A percentile compares a stretch with the other conserved stretches of the same genome.
phyloP scores from a whole-genome alignment of 2,329 filamentous ascomycete genomes.

The Colletotrichum abscissum region DNA sequence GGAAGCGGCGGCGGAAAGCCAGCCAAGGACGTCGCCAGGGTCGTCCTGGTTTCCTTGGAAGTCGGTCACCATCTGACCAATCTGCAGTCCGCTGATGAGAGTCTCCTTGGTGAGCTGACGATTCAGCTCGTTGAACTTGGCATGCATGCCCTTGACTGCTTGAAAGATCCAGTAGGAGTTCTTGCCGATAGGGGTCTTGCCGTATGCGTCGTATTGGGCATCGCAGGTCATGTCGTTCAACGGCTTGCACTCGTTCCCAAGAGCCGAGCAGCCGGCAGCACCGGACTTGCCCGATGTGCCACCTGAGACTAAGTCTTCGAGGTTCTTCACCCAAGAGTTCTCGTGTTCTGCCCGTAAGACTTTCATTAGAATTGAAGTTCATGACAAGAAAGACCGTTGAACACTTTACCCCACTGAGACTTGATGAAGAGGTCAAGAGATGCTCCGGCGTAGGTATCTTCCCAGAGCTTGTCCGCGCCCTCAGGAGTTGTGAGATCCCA shows the following conservation, averaged over 20 bases:
- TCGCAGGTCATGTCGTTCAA: constrained; percentile 13
- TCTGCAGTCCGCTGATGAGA: constrained; percentile 21
- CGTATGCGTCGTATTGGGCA: constrained; percentile 10
- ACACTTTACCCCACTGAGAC: constrained; percentile 5
- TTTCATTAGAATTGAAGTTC: neutral
- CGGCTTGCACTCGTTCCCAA: constrained; percentile 25
- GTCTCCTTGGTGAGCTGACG: constrained; percentile 15
- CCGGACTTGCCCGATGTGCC: constrained; percentile 25
- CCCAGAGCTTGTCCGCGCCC: constrained; percentile 21
- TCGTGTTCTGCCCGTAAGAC: constrained; percentile 7
- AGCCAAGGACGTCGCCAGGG: constrained; percentile 6
- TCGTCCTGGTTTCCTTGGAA: constrained; percentile 16
- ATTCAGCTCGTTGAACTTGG: constrained; percentile 25
- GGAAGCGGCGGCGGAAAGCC: constrained; percentile 12
- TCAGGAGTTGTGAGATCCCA: constrained; percentile 16
- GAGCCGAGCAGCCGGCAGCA: constrained; percentile 16
- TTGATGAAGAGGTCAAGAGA: constrained; percentile 25
- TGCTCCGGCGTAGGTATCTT: neutral
- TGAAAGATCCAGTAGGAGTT: constrained; percentile 31
- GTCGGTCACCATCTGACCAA: constrained; percentile 18
- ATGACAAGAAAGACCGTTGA: neutral
- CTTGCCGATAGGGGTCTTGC: constrained; percentile 1
- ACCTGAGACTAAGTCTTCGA: constrained; percentile 15
- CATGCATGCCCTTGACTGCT: constrained; percentile 30
- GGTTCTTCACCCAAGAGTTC: constrained; percentile 21